Base-by-base conservation (phyloP, 495 filamentous ascomycete species). In the Pyronema domesticum region DNA sequence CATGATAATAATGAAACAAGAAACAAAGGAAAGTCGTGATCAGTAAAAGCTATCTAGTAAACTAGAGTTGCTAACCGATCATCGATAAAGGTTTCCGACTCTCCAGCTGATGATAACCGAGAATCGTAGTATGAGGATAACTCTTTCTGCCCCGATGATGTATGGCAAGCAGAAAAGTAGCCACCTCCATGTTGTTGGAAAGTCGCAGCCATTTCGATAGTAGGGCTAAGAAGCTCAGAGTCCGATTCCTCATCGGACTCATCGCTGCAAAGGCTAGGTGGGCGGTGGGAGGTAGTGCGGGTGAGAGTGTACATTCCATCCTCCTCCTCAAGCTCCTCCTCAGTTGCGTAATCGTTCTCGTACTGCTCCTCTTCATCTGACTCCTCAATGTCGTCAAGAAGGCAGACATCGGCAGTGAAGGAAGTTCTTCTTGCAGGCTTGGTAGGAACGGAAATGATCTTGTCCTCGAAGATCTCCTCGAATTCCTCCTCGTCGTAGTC, bases 221-320 rank as follows among this genome's bases (percentile, higher is more conserved):
- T 30, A 2, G 23, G 23, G 23, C 23, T 30, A 2, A 5, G 23
- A 5, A 30, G 23, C 5, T 30, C 23, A 5, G 23, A 30, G 23
- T 30, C 23, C 5, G 23, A 30, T 60, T 80, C 77, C 65, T 80
- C 78, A 57, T 80, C 76, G 48, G 74, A 74, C 0, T 82, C 85
- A 59, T 84, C 81, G 39, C 37, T 88, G 86, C 59, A 85, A 81
- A 50, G 79, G 76, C 62, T 65, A 62, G 58, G 61, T 60, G 51
- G 65, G 48, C 80, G 75, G 65, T 80, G 79, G 13, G 84, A 88
- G 30, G 79, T 76, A 57, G 83, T 80, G 49, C 83, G 80, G 44
- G 79, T 82, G 50, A 94, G 75, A 40, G 79, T 76, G 58, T 88
- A 79, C 51, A 77, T 71, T 18, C 75, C 77, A 50, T 80, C 71